Evolutionary conservation across 2,329 filamentous ascomycete species (phyloP), one percentile per base, ranked within the genome.

Genomic region (Trichoderma endophyticum): DNA sequence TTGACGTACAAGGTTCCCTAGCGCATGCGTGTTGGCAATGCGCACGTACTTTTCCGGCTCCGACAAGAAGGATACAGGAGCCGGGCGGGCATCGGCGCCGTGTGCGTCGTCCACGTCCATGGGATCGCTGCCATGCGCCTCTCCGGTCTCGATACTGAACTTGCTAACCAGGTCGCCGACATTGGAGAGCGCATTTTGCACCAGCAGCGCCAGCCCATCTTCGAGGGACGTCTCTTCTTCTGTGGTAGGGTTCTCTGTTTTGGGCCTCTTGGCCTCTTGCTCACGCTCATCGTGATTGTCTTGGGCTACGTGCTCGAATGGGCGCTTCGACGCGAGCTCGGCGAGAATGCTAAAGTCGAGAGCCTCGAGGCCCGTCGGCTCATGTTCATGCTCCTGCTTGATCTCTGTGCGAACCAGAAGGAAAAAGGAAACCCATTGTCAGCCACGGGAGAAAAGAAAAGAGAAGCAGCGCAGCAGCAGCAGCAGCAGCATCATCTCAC

Each of bases 131-230:
- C 74, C 73, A 54, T 78, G 73, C 62, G 75, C 75, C 64, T 73
- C 73, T 32, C 75, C 73, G 57, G 74, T 57, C 8, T 70, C 72
- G 21, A 76, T 73, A 61, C 72, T 77, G 72, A 82, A 80, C 39
- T 80, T 78, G 43, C 75, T 77, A 30, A 82, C 80, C 59, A 83
- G 76, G 63, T 83, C 80, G 73, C 77, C 79, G 4, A 83, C 81
- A 72, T 82, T 82, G 68, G 80, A 81, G 28, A 84, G 77, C 63
- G 82, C 82, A 77, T 82, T 83, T 73, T 82, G 80, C 8, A 83
- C 81, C 9, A 83, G 77, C 21, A 82, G 77, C 32, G 79, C 81
- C 57, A 83, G 77, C 1, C 78, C 80, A 69, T 81, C 79, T 64
- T 82, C 81, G 11, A 82, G 75, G 26, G 78, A 79, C 34, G 77